Base-by-base conservation (phyloP, 768 basidiomycete genomes). In the Mycena sanguinolenta region DNA sequence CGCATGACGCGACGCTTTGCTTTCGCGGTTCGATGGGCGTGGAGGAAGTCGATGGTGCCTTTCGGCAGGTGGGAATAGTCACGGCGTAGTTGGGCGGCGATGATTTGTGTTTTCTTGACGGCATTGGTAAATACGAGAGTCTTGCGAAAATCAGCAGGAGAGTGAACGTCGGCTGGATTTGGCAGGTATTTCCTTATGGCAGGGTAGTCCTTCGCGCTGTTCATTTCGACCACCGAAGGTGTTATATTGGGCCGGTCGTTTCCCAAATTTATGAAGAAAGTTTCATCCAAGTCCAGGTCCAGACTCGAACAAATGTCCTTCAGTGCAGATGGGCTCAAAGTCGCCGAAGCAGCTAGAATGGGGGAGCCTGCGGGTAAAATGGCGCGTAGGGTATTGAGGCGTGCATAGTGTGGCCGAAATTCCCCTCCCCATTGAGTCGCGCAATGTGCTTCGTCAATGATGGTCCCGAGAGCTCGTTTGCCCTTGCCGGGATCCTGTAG, bases 201-300 rank as follows among this genome's bases (percentile, higher is more conserved):
- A 1, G n/a, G 44, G 32, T 57, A 69, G 52, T 68, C 67, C 34
- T 69, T 50, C 0, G 39, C 9, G 23, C 67, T 13, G 2, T 63
- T 69, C 60, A 68, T 69, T 4, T 32, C n/a, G n/a, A n/a, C n/a
- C 28, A 69, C 14, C 2, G 61, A 62, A 0, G 67, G 34, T 2
- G 65, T 58, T n/a, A 68, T 68, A 66, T 84, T 84, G 1, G 77
- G 77, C 0, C 80, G 69, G 65, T 84, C 79, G 55, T 80, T 83
- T 5, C 83, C 83, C 13, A 81, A 76, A 65, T 83, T 85, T 7
- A 84, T 23, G 60, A 75, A 74, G 58, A 79, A 82, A 27, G 75
- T 69, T 2, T 39, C 46, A n/a, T 65, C 46, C 8, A 75, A n/a
- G 38, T 77, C 64, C 16, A 83, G 77, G n/a, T 73, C 58, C 6